Evolutionary conservation across 2,329 filamentous ascomycete species (phyloP).

Genomic region (Amauroascus niger): DNA sequence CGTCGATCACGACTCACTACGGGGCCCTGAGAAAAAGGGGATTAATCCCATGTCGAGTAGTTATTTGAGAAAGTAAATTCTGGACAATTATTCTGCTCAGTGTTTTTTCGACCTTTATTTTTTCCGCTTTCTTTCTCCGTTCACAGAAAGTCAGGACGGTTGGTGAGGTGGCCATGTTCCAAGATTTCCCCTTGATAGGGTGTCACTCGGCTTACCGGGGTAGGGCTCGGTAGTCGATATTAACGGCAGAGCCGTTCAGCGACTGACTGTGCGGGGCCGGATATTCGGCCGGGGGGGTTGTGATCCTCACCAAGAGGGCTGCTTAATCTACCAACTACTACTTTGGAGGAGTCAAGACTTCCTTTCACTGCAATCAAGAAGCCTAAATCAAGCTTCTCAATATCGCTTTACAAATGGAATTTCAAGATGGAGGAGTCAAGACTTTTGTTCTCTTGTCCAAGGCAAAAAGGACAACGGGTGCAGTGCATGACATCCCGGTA

Average conservation of each 20-base stretch:
- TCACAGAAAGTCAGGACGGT: not conserved
- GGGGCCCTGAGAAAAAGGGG: not conserved
- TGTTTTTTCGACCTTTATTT: not conserved
- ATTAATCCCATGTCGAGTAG: not conserved
- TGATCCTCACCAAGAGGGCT: not conserved
- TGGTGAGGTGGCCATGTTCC: not conserved
- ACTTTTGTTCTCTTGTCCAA: no score
- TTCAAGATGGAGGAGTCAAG: not conserved
- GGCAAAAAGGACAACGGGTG: no score
- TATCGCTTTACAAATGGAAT: not conserved
- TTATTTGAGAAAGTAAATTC: not conserved
- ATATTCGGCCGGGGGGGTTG: no score
- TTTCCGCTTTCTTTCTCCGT: not conserved
- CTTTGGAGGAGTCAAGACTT: not conserved
- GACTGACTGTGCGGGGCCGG: not conserved
- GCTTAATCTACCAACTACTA: not conserved
- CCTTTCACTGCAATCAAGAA: not conserved
- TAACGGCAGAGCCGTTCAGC: not conserved
- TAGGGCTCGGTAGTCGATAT: not conserved
- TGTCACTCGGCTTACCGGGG: constrained; percentile 7
- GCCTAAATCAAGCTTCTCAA: not conserved
- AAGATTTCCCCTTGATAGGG: constrained; percentile 6
- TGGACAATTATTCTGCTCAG: not conserved
- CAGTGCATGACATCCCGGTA: no score
- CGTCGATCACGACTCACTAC: not conserved